A percentile compares a stretch with the other conserved stretches of the same genome.
Conservation (phyloP, 352 stramenopile genomes). For the Phytophthora lateralis region DNA sequence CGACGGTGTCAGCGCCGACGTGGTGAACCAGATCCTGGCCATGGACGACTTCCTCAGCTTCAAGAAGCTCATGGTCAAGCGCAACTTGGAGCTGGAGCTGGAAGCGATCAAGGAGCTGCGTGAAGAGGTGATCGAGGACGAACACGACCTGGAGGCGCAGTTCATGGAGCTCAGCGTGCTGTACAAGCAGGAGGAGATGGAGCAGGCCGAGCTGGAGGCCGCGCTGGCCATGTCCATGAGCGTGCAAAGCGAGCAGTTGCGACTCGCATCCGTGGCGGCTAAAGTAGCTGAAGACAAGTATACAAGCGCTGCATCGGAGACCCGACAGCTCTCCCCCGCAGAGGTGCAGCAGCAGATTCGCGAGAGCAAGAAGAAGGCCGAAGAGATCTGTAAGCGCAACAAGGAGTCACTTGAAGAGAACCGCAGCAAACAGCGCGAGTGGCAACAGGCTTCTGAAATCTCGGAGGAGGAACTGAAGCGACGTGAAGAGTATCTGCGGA, state of each 20-base stretch:
- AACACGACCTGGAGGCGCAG: slow-evolving; percentile 60
- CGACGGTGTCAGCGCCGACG: slow-evolving; percentile 60
- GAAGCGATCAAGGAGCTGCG: slow-evolving; percentile 86
- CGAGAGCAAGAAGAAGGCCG: slow-evolving; percentile 73
- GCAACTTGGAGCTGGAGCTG: slow-evolving; percentile 90
- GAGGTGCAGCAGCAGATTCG: slow-evolving; percentile 61
- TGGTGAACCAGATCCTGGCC: slow-evolving; percentile 89
- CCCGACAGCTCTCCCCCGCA: slow-evolving; percentile 43
- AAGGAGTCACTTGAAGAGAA: slow-evolving; percentile 78
- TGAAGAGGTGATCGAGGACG: slow-evolving; percentile 48
- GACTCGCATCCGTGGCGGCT: slow-evolving; percentile 51
- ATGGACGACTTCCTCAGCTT: slow-evolving; percentile 93
- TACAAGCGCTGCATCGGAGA: slow-evolving; percentile 38
- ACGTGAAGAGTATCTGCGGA: slow-evolving; percentile 74
- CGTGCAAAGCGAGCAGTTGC: slow-evolving; percentile 74
- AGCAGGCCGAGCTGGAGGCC: slow-evolving; percentile 79
- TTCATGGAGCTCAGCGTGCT: slow-evolving; percentile 87
- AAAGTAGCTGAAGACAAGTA: slow-evolving; percentile 75
- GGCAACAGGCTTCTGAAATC: slow-evolving; percentile 65
- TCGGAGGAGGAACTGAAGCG: slow-evolving; percentile 74
- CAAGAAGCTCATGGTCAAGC: slow-evolving; percentile 94
- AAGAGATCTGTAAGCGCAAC: slow-evolving; percentile 77
- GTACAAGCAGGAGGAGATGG: slow-evolving; percentile 89
- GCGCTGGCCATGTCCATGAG: slow-evolving; percentile 80
- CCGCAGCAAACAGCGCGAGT: slow-evolving; percentile 70